phyloP scores from a whole-genome alignment of 768 basidiomycete genomes.

The Trametes villosa region DNA sequence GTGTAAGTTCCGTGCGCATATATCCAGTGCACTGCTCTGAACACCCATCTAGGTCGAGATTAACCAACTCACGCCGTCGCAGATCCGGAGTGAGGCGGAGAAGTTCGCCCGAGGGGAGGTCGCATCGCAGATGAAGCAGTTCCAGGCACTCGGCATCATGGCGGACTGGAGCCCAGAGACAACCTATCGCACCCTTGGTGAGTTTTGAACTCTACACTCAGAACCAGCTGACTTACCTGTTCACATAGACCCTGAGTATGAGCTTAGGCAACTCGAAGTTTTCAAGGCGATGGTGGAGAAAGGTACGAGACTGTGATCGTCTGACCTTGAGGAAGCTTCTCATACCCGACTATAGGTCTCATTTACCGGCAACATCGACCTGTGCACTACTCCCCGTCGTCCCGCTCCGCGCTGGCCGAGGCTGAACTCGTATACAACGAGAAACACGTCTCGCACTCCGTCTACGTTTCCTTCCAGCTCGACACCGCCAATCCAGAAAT shows the following conservation, averaged over 20 bases:
- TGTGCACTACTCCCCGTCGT: slow-evolving; percentile 94
- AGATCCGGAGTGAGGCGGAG: slow-evolving; percentile 72
- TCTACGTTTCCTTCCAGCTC: slow-evolving; percentile 82
- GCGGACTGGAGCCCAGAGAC: slow-evolving; percentile 78
- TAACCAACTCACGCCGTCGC: slow-evolving; percentile 28
- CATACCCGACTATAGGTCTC: slow-evolving; percentile 52
- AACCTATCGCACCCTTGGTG: slow-evolving; percentile 89
- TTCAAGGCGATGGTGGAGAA: slow-evolving; percentile 89
- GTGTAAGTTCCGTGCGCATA: slow-evolving; percentile 48
- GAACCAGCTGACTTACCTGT: neutral
- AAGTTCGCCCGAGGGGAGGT: slow-evolving; percentile 77
- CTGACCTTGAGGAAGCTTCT: neutral
- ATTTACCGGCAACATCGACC: slow-evolving; percentile 89
- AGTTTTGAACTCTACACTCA: slow-evolving; percentile 9
- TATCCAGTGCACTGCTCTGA: slow-evolving; percentile 1
- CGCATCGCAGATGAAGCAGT: slow-evolving; percentile 75
- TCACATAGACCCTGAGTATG: slow-evolving; percentile 76
- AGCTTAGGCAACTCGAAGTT: slow-evolving; percentile 83
- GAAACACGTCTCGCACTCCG: slow-evolving; percentile 84
- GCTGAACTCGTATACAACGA: slow-evolving; percentile 92
- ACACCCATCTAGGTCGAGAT: slow-evolving; percentile 9
- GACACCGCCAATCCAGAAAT: slow-evolving; percentile 35
- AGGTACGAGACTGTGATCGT: slow-evolving; percentile 49
- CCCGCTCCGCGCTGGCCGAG: slow-evolving; percentile 91
- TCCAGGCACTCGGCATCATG: slow-evolving; percentile 85